These are phyloP conservation scores for Pseudomicrostroma phylloplanum DNA, from an alignment of 1,284 basidiomycete genomes.

Conservation along the genomic window DNA sequence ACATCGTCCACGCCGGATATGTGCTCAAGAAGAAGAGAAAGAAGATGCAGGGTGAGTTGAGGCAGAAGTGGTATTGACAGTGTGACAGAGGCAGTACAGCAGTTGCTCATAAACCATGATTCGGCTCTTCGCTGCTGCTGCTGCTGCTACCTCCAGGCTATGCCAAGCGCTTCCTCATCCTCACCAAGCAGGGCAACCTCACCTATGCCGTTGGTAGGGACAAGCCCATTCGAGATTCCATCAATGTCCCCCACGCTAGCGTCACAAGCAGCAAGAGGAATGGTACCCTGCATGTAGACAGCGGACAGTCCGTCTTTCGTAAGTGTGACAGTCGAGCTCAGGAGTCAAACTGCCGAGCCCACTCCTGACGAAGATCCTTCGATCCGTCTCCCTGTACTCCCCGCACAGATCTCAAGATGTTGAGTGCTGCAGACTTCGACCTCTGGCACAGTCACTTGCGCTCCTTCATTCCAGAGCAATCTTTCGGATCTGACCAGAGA, in stretches of 20 bases:
- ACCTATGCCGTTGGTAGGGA: conserved; percentile 41
- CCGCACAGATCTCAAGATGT: conserved; percentile 39
- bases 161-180: conserved; percentile 47
- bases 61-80: neutral
- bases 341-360: neutral
- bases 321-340: neutral
- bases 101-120: neutral
- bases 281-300: conserved; percentile 48
- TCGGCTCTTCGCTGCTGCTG: neutral
- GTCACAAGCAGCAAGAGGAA: conserved; percentile 44
- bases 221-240: conserved; percentile 39
- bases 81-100: neutral
- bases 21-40: conserved; percentile 51
- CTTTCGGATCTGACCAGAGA: conserved; percentile 20
- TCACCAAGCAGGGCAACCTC: conserved; percentile 41
- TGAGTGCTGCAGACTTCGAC: conserved; percentile 42
- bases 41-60: conserved; percentile 44
- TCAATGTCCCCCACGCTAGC: conserved; percentile 47
- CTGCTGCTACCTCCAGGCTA: conserved; percentile 27
- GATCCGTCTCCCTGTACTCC: neutral
- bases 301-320: conserved; percentile 44
- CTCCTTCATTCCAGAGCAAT: conserved; percentile 39
- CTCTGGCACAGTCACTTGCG: conserved; percentile 38
- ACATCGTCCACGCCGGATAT: conserved; percentile 43
- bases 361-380: neutral